Base-by-base conservation (phyloP, 2,329 filamentous ascomycete genomes). In the Ustilaginoidea virens region DNA sequence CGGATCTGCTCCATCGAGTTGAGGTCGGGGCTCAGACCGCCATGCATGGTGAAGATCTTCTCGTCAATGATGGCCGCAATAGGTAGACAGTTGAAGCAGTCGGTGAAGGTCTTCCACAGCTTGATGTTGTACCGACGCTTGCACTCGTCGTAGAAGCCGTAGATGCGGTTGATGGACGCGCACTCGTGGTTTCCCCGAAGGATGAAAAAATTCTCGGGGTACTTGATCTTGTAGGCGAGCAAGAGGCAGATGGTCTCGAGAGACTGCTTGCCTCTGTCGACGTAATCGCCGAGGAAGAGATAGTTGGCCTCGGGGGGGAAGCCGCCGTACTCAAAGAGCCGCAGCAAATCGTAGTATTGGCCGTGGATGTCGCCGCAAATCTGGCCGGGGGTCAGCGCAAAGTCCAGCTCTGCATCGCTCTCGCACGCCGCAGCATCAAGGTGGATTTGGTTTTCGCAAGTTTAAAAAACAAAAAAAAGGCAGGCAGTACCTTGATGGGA, bases 21-120 rank as follows among this genome's bases (percentile, higher is more conserved):
- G 41, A 98, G 68, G 53, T 94, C 90, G 25, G 90, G 90, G 57
- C 85, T 94, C 48, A 98, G 63, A 50, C 90, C 90, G 52, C 90
- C 90, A 61, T 98, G 90, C 87, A 98, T 94, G 51, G 86, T 94
- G 66, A 98, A 96, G 53, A 98, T 98, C 78, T 96, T 98, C 68
- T 94, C 90, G 51, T 93, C 87, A 46, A 98, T 94, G 60, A 98
- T 98, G 43, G 90, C 87, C 33, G 87, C 90, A 55, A 98, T 96
- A 27, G 87, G 87, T 50, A 96, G 62, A 61, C 85, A 94, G 69
- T 98, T 98, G 74, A 98, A 98, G 69, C 86, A 94, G 56, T 98
- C 87, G 39, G 86, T 94, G 55, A 98, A 96, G 1, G 87, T 96
- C 72, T 98, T 98, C 87, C 87, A 96, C 36, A 96, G 70, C 72